These are phyloP conservation scores for Kodamaea leandrae DNA, from an alignment of 805 yeast genomes.

Conservation along the genomic window DNA sequence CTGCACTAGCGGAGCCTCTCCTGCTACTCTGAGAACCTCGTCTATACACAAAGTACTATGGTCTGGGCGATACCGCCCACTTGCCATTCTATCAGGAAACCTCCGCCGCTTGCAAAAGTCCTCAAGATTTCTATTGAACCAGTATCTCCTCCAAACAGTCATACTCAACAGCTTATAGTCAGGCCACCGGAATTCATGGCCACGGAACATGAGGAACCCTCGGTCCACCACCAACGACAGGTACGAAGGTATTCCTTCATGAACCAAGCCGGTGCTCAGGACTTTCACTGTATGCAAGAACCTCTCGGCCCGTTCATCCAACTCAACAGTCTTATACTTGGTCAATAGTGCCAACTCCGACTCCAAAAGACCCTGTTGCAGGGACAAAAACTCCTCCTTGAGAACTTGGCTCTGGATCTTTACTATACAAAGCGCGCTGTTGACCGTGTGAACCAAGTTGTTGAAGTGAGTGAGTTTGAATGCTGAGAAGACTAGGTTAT, in stretches of 20 bases:
- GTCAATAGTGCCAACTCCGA: neutral
- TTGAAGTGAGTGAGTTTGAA: slow-evolving; percentile 20
- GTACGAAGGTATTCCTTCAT: neutral
- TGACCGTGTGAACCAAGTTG: slow-evolving; percentile 15
- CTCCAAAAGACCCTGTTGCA: neutral
- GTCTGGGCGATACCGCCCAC: neutral
- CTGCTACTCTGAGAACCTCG: no score
- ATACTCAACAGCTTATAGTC: neutral
- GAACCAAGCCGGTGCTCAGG: neutral
- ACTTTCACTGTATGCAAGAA: neutral
- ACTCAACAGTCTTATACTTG: neutral
- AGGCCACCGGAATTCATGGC: slow-evolving; percentile 4
- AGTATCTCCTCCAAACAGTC: slow-evolving; percentile 22
- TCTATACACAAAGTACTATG: no score
- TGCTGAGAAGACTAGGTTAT: slow-evolving; percentile 18
- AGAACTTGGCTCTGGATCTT: neutral
- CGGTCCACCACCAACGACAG: neutral
- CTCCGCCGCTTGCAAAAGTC: neutral
- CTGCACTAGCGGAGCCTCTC: no score
- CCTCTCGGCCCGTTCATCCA: neutral
- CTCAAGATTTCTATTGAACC: slow-evolving; percentile 12
- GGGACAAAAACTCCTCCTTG: neutral
- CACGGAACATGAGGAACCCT: neutral
- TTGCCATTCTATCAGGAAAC: neutral
- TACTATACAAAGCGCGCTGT: slow-evolving; percentile 16